These are phyloP conservation scores for Lodderomyces oxycetoniae DNA, from an alignment of 1,139 yeast species.

Conservation along the genomic window DNA sequence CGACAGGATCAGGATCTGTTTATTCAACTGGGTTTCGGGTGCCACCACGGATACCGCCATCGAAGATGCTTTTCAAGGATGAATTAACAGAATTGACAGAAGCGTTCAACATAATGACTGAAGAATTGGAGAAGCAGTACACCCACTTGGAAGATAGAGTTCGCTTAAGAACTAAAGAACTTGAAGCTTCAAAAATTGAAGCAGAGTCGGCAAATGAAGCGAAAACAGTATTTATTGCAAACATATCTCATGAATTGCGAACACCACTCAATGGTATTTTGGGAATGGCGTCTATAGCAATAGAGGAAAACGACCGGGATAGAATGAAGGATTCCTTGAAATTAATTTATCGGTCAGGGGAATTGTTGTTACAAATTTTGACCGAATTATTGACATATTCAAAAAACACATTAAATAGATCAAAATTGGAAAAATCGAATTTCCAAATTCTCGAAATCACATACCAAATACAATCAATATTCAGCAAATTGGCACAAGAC, in stretches of 20 bases:
- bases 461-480: slow-evolving; percentile 80
- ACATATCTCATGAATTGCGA: slow-evolving; percentile 89
- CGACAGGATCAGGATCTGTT: slow-evolving; percentile 29
- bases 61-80: slow-evolving; percentile 66
- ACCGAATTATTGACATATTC: slow-evolving; percentile 88
- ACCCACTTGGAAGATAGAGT: slow-evolving; percentile 84
- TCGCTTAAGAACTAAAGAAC: slow-evolving; percentile 77
- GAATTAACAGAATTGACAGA: slow-evolving; percentile 84
- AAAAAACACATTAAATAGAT: slow-evolving; percentile 79
- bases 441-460: slow-evolving; percentile 74
- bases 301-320: slow-evolving; percentile 69
- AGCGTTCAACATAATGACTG: slow-evolving; percentile 88
- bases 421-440: slow-evolving; percentile 74
- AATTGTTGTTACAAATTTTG: slow-evolving; percentile 74
- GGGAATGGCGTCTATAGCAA: slow-evolving; percentile 93
- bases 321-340: slow-evolving; percentile 65
- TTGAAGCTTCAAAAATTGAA: slow-evolving; percentile 81
- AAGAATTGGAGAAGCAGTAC: slow-evolving; percentile 79
- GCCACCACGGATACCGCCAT: slow-evolving; percentile 51
- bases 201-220: slow-evolving; percentile 96
- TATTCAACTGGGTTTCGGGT: slow-evolving; percentile 38
- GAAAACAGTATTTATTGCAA: slow-evolving; percentile 90
- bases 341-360: slow-evolving; percentile 84
- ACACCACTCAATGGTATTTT: slow-evolving; percentile 94
- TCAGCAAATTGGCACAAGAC: slow-evolving; percentile 76